phyloP scores from a whole-genome alignment of 75 land plant species.

The Pinus tabuliformis region DNA sequence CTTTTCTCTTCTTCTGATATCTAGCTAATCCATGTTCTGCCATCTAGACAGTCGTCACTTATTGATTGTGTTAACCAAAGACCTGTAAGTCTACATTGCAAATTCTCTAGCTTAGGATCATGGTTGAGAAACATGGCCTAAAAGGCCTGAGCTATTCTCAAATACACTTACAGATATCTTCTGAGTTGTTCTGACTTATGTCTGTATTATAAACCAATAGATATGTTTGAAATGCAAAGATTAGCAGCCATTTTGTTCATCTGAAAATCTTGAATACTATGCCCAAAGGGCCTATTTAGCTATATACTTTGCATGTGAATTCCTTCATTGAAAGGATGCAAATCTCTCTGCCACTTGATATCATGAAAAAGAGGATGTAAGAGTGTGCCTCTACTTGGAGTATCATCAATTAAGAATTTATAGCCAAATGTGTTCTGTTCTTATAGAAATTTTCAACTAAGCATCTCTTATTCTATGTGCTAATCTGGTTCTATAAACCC shows the following conservation, averaged over 20 bases:
- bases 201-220: not conserved
- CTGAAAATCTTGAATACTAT: not conserved
- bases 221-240: constrained; percentile 1
- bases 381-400: not conserved
- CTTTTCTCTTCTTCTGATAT: no score
- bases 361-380: not conserved
- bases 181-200: not conserved
- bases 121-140: no score
- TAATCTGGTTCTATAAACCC: not conserved
- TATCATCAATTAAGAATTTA: not conserved
- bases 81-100: no score
- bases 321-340: not conserved
- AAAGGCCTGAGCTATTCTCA: no score
- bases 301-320: not conserved
- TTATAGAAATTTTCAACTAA: not conserved
- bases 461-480: not conserved
- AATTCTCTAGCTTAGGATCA: no score
- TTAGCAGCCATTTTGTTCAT: not conserved
- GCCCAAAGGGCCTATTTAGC: not conserved
- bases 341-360: not conserved
- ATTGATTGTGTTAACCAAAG: no score
- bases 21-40: no score
- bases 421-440: not conserved
- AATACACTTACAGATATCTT: not conserved
- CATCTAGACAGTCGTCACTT: no score